Conservation (phyloP, 345 rosid species). For the Syzygium jambos region DNA sequence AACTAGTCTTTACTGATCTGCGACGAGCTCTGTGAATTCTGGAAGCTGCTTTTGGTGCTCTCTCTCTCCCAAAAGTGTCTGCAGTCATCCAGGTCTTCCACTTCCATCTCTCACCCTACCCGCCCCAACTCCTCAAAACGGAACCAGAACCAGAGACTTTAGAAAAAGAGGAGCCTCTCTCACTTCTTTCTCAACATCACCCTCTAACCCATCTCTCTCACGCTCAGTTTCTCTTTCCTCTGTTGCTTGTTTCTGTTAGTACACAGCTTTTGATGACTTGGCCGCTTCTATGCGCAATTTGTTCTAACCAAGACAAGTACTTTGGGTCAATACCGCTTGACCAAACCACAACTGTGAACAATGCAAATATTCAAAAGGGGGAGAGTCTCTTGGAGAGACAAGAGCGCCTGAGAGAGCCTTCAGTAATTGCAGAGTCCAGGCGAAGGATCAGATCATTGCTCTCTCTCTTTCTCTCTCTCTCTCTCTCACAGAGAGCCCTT, state of each 20-base stretch:
- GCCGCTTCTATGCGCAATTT: constrained; percentile 6
- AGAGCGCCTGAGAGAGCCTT: background rate
- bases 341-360: background rate
- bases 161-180: constrained; percentile 3
- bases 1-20: background rate
- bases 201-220: background rate
- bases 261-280: constrained; percentile 20
- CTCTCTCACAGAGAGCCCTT: background rate
- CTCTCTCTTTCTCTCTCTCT: background rate
- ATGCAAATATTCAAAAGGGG: background rate
- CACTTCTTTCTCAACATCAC: background rate
- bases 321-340: constrained; percentile 4
- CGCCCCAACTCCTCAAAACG: background rate
- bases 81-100: constrained; percentile 37
- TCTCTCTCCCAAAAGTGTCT: constrained; percentile 32
- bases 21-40: constrained; percentile 16
- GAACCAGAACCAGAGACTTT: background rate
- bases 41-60: constrained; percentile 14
- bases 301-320: background rate
- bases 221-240: constrained; percentile 1
- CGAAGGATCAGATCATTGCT: background rate
- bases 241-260: background rate
- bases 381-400: background rate
- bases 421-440: background rate
- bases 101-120: constrained; percentile 23